phyloP scores from a whole-genome alignment of 192 early-diverging fungal genomes.

The Backusella circina region DNA sequence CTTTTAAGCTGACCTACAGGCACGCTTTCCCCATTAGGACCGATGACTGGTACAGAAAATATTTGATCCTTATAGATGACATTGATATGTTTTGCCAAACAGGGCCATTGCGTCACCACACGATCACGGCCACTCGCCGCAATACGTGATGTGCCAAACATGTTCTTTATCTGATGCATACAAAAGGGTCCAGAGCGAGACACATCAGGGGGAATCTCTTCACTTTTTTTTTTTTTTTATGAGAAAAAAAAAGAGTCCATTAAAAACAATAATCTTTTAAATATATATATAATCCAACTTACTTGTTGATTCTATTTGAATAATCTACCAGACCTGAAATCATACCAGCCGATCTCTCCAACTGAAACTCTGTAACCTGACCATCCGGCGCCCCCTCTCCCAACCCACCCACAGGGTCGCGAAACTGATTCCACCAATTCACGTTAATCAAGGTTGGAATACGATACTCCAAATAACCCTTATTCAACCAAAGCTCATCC shows the following conservation, averaged over 20 bases:
- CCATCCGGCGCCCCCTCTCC: slow-evolving; percentile 40
- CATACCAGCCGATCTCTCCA: slow-evolving; percentile 76
- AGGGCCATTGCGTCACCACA: slow-evolving; percentile 67
- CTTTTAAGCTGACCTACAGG: slow-evolving; percentile 40
- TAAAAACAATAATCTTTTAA: no score
- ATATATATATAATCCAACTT: no score
- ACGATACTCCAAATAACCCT: slow-evolving; percentile 84
- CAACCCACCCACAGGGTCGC: slow-evolving; percentile 52
- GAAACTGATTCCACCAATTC: slow-evolving; percentile 82
- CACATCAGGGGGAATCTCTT: slow-evolving; percentile 62
- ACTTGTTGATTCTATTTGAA: slow-evolving; percentile 70
- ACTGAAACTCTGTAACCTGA: slow-evolving; percentile 66
- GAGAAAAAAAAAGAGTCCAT: no score
- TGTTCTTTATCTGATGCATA: slow-evolving; percentile 93
- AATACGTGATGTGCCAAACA: slow-evolving; percentile 81
- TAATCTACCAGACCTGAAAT: slow-evolving; percentile 64
- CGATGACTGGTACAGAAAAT: slow-evolving; percentile 76
- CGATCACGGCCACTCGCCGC: slow-evolving; percentile 66
- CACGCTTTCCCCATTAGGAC: slow-evolving; percentile 62
- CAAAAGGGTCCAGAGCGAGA: slow-evolving; percentile 73
- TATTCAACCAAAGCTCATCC: slow-evolving; percentile 79
- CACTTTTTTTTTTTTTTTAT: no score
- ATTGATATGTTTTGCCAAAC: slow-evolving; percentile 76
- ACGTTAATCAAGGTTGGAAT: slow-evolving; percentile 82
- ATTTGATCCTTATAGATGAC: slow-evolving; percentile 85